Base-by-base conservation (phyloP, 768 basidiomycete species). In the Lactarius evosmus region DNA sequence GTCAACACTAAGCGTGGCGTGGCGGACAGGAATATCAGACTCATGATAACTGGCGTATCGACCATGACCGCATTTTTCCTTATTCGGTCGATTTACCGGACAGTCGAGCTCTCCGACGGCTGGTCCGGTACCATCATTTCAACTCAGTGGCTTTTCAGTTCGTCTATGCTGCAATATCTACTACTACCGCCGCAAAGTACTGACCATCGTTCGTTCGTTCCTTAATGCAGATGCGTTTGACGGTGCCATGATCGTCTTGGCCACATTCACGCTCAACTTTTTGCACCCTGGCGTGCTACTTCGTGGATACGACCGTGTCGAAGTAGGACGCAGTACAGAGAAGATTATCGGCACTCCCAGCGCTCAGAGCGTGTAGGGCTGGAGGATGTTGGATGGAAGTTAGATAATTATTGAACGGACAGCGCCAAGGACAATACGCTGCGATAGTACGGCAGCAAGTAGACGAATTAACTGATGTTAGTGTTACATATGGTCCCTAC, bases 121-220 rank as follows among this genome's bases (percentile, higher is more conserved):
- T 67, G 66, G 63, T 25, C 7, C 19, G 66, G 66, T 29, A 40
- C 3, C 12, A 59, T 67, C 3, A 61, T 67, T 34, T 44, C 49
- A 11, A 67, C 59, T 5, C 58, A 67, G 55, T 58, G 56, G 59
- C 59, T 60, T 17, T 65, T 65, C 54, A 41, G 64, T 65, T 25
- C 33, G 64, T 65, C 9, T 25, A n/a, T 27, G 27, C 29, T 11
- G 5, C 7, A 11, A 17, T n/a, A 30, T 38, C 14, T 11, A 22
- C n/a, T 11, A 22, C n/a, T 3, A 12, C 22, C 9, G 22, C 22
- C 11, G 11, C 44, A 30, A 29, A 33, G 30, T 29, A 32, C 22
- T 46, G 60, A 36, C 14, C 49, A 17, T 36, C n/a, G 8, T 32
- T 25, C 11, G n/a, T 19, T 27, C 22, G 6, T 19, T 27, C 22